Evolutionary conservation across 2,329 filamentous ascomycete genomes (phyloP).

Genomic region (Penicillium sp.): DNA sequence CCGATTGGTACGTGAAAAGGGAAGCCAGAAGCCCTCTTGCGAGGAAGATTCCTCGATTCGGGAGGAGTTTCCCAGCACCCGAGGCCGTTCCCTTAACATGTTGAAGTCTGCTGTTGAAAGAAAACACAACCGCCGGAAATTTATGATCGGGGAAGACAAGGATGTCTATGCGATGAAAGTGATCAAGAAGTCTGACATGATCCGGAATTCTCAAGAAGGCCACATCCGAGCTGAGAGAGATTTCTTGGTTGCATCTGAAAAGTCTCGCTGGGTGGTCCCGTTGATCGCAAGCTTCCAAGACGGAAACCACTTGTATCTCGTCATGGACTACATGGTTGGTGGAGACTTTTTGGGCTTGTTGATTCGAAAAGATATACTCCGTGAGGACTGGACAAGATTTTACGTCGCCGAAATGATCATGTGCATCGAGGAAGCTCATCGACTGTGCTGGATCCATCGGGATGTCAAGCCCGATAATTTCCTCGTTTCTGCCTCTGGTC

Average conservation of each 20-base stretch:
- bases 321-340: conserved; percentile 98
- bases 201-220: conserved; percentile 86
- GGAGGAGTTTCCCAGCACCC: neutral
- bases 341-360: conserved; percentile 89
- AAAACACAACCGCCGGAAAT: conserved; percentile 28
- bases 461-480: conserved; percentile 99
- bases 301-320: conserved; percentile 76
- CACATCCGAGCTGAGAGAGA: conserved; percentile 89
- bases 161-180: conserved; percentile 95
- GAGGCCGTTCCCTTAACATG: conserved; percentile 4
- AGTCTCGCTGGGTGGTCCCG: conserved; percentile 87
- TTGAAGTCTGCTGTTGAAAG: conserved; percentile 18
- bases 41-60: conserved; percentile 9
- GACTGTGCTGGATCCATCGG: conserved; percentile 85
- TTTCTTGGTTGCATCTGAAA: conserved; percentile 83
- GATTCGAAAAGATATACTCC: conserved; percentile 79
- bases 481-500: conserved; percentile 80
- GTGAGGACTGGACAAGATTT: conserved; percentile 75
- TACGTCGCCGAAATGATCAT: conserved; percentile 96
- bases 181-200: conserved; percentile 90
- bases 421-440: conserved; percentile 89
- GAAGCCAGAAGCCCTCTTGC: neutral
- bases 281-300: conserved; percentile 90
- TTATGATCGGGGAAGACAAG: conserved; percentile 39
- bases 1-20: conserved; percentile 69